Conservation (phyloP, 202 grass and related monocot species). For the Schoenoplectus triqueter region DNA sequence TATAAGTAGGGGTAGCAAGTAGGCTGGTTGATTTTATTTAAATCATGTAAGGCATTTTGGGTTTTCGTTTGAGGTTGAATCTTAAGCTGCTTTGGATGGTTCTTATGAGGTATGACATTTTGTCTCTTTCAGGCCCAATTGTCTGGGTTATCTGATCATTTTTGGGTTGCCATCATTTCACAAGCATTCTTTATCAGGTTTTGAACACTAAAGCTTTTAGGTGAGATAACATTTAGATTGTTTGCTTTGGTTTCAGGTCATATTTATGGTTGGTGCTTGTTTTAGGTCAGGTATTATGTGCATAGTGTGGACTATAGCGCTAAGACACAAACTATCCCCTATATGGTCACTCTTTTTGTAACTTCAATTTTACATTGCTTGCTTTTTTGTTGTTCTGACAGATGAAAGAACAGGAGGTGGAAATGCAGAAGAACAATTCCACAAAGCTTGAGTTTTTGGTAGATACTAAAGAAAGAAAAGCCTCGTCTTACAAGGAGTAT, state of each 20-base stretch:
- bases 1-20: neutral
- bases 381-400: conserved; percentile 36
- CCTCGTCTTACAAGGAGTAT: conserved; percentile 45
- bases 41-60: neutral
- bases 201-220: neutral
- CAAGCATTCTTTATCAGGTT: neutral
- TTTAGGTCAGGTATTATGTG: neutral
- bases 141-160: neutral
- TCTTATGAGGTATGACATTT: neutral
- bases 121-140: neutral
- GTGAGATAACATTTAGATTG: neutral
- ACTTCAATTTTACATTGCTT: conserved; percentile 2
- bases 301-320: too few relatives aligned
- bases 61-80: neutral
- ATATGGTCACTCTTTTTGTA: neutral
- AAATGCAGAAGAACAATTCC: conserved; percentile 21
- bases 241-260: neutral
- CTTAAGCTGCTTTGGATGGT: neutral
- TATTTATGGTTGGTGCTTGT: neutral
- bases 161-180: conserved; percentile 1
- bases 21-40: neutral
- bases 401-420: conserved; percentile 43
- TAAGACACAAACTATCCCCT: neutral
- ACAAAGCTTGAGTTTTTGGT: conserved; percentile 44
- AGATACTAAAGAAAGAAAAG: conserved; percentile 46